A percentile compares a stretch with the other conserved stretches of the same genome.
These are phyloP conservation scores for Starmerella riodocensis DNA, from an alignment of 805 yeast genomes.

Conservation along the genomic window DNA sequence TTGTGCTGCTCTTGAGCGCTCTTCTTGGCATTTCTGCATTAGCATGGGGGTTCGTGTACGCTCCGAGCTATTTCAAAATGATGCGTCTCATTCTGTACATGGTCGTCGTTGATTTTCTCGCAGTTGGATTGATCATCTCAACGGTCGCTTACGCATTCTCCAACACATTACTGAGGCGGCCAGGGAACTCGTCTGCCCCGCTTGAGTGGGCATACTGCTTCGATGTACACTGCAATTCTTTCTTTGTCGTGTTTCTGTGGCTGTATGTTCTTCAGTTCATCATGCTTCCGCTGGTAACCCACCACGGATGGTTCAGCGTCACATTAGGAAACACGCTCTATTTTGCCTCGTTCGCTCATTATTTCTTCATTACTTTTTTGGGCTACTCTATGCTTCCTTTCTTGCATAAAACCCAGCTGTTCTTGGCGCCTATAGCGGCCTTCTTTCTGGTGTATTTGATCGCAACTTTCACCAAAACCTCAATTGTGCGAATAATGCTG, in stretches of 20 bases:
- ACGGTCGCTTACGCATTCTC: slow-evolving; percentile 63
- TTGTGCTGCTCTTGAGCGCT: slow-evolving; percentile 55
- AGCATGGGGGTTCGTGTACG: slow-evolving; percentile 81
- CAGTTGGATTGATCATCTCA: slow-evolving; percentile 55
- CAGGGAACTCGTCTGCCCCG: slow-evolving; percentile 3
- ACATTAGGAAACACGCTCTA: slow-evolving; percentile 70
- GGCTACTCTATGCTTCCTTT: slow-evolving; percentile 75
- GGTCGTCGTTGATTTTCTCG: slow-evolving; percentile 72
- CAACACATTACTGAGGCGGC: slow-evolving; percentile 39
- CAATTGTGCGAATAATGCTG: slow-evolving; percentile 57
- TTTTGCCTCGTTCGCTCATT: slow-evolving; percentile 58
- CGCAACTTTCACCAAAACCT: slow-evolving; percentile 51
- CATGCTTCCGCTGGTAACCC: slow-evolving; percentile 49
- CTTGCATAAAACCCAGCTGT: slow-evolving; percentile 47
- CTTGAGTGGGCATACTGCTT: slow-evolving; percentile 92
- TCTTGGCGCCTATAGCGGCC: slow-evolving; percentile 51
- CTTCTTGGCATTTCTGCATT: slow-evolving; percentile 61
- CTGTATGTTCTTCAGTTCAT: slow-evolving; percentile 64
- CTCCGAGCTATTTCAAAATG: slow-evolving; percentile 48
- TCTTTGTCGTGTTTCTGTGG: slow-evolving; percentile 62
- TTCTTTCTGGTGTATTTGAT: slow-evolving; percentile 43
- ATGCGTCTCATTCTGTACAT: slow-evolving; percentile 59
- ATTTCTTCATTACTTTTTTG: slow-evolving; percentile 67
- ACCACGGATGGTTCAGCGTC: slow-evolving; percentile 52
- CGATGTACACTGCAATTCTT: slow-evolving; percentile 88